phyloP scores from a whole-genome alignment of 805 yeast genomes.

The Myxozyma monticola region DNA sequence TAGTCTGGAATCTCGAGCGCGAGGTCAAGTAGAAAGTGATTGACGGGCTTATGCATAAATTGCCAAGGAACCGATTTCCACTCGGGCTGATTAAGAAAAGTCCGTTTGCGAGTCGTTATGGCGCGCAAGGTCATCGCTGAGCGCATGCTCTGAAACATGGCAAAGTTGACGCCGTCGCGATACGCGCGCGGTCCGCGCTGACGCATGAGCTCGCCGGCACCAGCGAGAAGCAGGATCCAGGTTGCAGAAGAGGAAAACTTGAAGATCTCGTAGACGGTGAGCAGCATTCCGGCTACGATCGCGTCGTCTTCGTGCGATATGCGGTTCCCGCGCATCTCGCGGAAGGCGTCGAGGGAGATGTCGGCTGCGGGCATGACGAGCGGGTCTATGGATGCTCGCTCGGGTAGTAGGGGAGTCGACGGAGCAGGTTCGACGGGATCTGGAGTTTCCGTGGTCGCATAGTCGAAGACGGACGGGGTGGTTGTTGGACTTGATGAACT shows the following conservation, averaged over 20 bases:
- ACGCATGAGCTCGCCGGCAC: conserved; percentile 19
- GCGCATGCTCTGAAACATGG: conserved; percentile 17
- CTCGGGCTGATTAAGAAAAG: conserved; percentile 13
- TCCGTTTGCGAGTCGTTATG: conserved; percentile 1
- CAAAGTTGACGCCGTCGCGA: conserved; percentile 2
- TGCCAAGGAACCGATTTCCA: conserved; percentile 21
- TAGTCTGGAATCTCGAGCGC: conserved; percentile 14
- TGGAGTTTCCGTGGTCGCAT: too few relatives aligned
- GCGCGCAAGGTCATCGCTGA: conserved; percentile 7
- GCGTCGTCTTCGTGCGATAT: conserved; percentile 19
- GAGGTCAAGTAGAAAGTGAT: conserved; percentile 12
- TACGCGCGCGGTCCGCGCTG: conserved; percentile 17
- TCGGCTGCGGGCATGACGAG: too few relatives aligned
- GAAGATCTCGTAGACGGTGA: conserved; percentile 15
- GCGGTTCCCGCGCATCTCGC: conserved; percentile 16
- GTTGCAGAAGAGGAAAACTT: conserved; percentile 4
- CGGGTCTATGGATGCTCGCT: too few relatives aligned
- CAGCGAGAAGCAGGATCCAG: conserved; percentile 12
- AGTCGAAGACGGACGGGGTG: too few relatives aligned
- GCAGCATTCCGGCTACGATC: conserved; percentile 15
- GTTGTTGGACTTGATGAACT: too few relatives aligned
- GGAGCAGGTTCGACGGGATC: too few relatives aligned
- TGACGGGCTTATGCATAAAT: background rate
- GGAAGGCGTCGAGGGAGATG: too few relatives aligned
- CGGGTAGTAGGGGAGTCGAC: too few relatives aligned